A percentile compares a stretch with the other conserved stretches of the same genome.
Evolutionary conservation across 371 early-diverging fungal species (phyloP).

Genomic region (Apophysomyces ossiformis): DNA sequence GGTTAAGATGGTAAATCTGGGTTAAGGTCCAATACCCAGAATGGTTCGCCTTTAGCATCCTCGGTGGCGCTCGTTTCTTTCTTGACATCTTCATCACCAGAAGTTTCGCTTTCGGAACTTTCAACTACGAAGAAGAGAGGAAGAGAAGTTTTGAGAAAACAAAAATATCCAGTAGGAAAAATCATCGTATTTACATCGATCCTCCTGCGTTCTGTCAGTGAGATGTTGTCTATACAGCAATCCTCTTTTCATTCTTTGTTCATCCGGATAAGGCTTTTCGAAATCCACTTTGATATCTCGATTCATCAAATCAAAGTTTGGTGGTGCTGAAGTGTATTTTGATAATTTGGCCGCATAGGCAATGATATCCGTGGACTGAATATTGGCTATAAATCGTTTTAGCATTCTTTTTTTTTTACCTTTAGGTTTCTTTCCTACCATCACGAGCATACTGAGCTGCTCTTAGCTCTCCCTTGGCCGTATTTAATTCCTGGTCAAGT

Average conservation of each 20-base stretch:
- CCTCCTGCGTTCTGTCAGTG: constrained; percentile 34
- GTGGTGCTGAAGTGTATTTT: constrained; percentile 56
- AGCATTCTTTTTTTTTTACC: background rate
- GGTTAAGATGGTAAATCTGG: constrained; percentile 45
- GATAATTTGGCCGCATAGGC: constrained; percentile 55
- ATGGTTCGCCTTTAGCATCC: constrained; percentile 43
- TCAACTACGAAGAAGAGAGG: constrained; percentile 32
- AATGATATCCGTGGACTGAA: constrained; percentile 53
- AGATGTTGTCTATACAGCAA: constrained; percentile 50
- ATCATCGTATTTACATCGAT: constrained; percentile 32
- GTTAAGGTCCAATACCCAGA: constrained; percentile 57
- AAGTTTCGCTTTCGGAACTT: constrained; percentile 44
- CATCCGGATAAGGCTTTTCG: constrained; percentile 60
- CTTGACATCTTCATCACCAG: constrained; percentile 35
- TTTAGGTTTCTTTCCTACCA: constrained; percentile 25
- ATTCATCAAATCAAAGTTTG: constrained; percentile 46
- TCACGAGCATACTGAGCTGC: constrained; percentile 39
- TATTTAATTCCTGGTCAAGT: constrained; percentile 33
- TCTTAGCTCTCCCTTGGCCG: constrained; percentile 43
- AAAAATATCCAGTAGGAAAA: background rate
- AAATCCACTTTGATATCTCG: constrained; percentile 48
- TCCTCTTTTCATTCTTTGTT: constrained; percentile 54
- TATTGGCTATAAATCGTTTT: constrained; percentile 35
- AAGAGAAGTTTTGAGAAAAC: constrained; percentile 4
- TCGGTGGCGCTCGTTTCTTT: constrained; percentile 25